Evolutionary conservation across 1,139 yeast species (phyloP).

Genomic region (Kodamaea suecica): DNA sequence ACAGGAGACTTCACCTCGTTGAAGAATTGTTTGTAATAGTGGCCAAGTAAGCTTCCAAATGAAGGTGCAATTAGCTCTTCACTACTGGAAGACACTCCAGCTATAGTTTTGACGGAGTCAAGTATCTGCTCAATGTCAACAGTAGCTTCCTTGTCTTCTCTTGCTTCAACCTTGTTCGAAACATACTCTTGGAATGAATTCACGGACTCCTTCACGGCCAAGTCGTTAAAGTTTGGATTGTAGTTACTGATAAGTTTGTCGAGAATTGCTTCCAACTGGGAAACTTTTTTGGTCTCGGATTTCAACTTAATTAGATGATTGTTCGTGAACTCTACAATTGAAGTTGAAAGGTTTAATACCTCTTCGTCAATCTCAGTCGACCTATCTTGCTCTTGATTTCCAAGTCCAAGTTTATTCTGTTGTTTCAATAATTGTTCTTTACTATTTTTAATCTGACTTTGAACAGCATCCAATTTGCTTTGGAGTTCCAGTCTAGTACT

Average conservation of each 20-base stretch:
- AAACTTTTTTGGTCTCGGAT: slow-evolving; percentile 15
- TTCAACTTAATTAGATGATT: not conserved
- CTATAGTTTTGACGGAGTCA: not conserved
- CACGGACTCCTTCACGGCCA: slow-evolving; percentile 77
- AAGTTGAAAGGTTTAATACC: slow-evolving; percentile 6
- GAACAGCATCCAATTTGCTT: slow-evolving; percentile 21
- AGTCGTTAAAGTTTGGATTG: slow-evolving; percentile 88
- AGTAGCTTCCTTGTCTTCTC: not conserved
- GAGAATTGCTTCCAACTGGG: slow-evolving; percentile 43
- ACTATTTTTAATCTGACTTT: slow-evolving; percentile 11
- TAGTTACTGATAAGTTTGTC: slow-evolving; percentile 52
- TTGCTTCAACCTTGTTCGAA: slow-evolving; percentile 33
- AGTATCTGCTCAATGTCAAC: not conserved
- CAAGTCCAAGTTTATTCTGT: no score
- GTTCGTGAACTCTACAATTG: slow-evolving; percentile 7
- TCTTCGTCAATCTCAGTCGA: slow-evolving; percentile 14
- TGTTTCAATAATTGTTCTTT: no score
- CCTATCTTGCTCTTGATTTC: slow-evolving; percentile 2
- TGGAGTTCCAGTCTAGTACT: slow-evolving; percentile 11
- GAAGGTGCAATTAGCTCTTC: slow-evolving; percentile 17
- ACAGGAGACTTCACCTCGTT: no score
- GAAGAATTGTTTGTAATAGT: slow-evolving; percentile 15
- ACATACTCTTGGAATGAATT: slow-evolving; percentile 54
- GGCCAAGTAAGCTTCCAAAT: slow-evolving; percentile 24
- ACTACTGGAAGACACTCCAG: not conserved